Base-by-base conservation (phyloP, 805 yeast genomes). In the Candida sonorensis region DNA sequence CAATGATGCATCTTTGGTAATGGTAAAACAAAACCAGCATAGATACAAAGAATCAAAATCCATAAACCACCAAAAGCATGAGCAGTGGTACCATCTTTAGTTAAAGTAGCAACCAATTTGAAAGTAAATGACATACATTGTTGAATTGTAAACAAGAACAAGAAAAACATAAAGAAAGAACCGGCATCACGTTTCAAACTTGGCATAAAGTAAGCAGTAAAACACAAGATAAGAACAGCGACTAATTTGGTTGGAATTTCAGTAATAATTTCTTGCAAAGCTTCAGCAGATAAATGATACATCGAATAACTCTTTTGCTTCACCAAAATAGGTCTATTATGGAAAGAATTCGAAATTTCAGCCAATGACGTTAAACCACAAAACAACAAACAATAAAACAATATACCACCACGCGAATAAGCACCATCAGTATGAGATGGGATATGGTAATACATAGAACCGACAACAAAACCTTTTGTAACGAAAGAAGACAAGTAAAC, bases 281-380 rank as follows among this genome's bases (percentile, higher is more conserved):
- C 76, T 57, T 77, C 81, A 24, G 80, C 81, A 21, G 82, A 67
- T 24, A 74, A 69, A 38, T 77, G 71, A 48, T 76, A 77, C 65
- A 77, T 65, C 14, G 81, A 75, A 46, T 72, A 76, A 28, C 76
- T 64, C 51, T 70, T 74, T 46, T 77, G 84, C 48, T 76, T 77
- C 40, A 73, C 76, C 30, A 77, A 65, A 43, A 77, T 74, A 12
- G 75, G 72, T 62, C 82, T 70, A 30, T 70, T 71, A 31, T 73
- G 70, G 50, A 73, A 77, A 31, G 77, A 66, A 17, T 72, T 61
- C 46, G 77, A 69, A 43, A 77, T 74, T 59, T 75, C 83, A 52
- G 79, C 76, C 37, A 77, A 59, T 7, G 81, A 73, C 2, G 79
- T 67, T 42, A 76, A 67, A 26, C 79, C 78, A 57, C 75, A 75